These are phyloP conservation scores for Acanthamoeba royreba DNA, from an alignment of 208 protist genomes.

Conservation along the genomic window DNA sequence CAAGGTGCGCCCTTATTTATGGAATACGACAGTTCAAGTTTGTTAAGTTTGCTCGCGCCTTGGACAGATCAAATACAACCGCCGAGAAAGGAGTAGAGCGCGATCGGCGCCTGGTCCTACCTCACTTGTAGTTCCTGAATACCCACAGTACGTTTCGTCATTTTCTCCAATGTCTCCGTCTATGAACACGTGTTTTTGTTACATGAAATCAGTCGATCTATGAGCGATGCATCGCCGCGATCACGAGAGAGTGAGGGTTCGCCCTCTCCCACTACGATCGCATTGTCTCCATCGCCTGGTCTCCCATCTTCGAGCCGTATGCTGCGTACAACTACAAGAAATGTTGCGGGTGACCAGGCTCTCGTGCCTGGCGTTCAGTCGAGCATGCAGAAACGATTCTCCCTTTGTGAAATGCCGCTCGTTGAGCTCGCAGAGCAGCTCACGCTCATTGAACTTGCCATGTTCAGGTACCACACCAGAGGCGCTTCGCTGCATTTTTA, in stretches of 20 bases:
- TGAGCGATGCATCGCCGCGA: neutral
- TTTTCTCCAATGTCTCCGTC: neutral
- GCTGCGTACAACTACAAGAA: neutral
- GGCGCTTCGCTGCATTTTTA: neutral
- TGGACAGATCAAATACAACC: too few relatives aligned
- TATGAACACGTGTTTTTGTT: neutral
- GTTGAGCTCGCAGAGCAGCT: slow-evolving; percentile 32
- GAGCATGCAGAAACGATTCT: slow-evolving; percentile 1
- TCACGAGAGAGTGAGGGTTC: neutral
- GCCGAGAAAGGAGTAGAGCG: neutral
- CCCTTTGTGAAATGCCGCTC: slow-evolving; percentile 30
- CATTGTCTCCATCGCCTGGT: neutral
- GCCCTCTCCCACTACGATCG: neutral
- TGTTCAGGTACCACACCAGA: neutral
- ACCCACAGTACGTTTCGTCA: neutral
- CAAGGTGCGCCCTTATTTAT: neutral
- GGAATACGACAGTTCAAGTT: neutral
- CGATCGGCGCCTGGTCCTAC: neutral
- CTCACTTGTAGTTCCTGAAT: neutral
- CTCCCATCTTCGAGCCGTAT: neutral
- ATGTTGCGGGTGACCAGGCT: neutral
- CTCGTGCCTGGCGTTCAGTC: neutral
- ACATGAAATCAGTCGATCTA: neutral
- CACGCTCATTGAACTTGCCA: slow-evolving; percentile 35
- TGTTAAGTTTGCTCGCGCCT: too few relatives aligned